A percentile compares a stretch with the other conserved stretches of the same genome.
Evolutionary conservation across 2,329 filamentous ascomycete genomes (phyloP).

Genomic region (Xylaria sp.): DNA sequence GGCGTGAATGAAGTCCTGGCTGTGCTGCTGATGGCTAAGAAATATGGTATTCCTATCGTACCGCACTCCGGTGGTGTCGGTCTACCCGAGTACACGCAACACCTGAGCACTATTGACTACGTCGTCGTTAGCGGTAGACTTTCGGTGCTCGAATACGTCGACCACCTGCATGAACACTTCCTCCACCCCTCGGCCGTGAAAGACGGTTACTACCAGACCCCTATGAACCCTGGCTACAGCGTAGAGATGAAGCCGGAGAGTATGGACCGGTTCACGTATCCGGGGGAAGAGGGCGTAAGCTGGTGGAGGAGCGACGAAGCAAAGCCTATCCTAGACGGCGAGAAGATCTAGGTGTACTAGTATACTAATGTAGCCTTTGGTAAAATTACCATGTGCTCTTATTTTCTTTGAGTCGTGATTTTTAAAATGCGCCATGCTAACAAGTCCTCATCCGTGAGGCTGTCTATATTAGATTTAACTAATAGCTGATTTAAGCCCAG

Average conservation of each 20-base stretch:
- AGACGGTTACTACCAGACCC: constrained; percentile 88
- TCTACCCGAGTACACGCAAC: constrained; percentile 91
- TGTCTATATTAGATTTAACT: background rate
- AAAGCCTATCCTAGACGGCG: constrained; percentile 71
- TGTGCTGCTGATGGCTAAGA: constrained; percentile 84
- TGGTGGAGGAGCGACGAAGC: constrained; percentile 88
- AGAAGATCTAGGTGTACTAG: constrained; percentile 52
- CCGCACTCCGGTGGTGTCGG: constrained; percentile 90
- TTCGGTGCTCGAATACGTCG: constrained; percentile 87
- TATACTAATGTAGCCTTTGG: background rate
- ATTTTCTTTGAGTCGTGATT: too few species aligned
- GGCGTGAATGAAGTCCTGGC: constrained; percentile 92
- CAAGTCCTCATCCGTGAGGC: background rate
- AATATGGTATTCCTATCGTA: constrained; percentile 80
- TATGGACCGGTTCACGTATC: constrained; percentile 80
- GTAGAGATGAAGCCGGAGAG: constrained; percentile 92
- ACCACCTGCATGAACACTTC: constrained; percentile 94
- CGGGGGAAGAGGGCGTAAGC: constrained; percentile 76
- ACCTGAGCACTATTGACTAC: constrained; percentile 91
- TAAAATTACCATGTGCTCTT: background rate
- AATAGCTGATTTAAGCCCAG: background rate
- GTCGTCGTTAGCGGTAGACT: constrained; percentile 82
- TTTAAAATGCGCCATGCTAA: background rate
- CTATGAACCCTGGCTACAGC: constrained; percentile 81
- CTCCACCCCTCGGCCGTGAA: constrained; percentile 78